Conservation (phyloP, 1,139 yeast species). For the Lodderomyces orthopsilosis region DNA sequence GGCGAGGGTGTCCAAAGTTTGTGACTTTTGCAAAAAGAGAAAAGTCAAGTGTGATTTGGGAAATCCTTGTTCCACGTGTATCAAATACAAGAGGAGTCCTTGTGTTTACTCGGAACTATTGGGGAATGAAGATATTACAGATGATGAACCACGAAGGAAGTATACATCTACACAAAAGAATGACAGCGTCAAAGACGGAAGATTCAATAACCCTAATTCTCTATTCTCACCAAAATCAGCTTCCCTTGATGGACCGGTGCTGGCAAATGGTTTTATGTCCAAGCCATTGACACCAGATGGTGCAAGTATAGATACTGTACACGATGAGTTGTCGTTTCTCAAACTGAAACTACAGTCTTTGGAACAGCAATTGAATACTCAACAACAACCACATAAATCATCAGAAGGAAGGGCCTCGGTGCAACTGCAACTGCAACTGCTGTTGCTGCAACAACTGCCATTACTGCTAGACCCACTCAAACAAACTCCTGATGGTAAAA, state of each 20-base stretch:
- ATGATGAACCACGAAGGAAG: background rate
- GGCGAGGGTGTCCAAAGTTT: slow-evolving; percentile 35
- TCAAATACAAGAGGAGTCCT: slow-evolving; percentile 29
- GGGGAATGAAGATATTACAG: background rate
- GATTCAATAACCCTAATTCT: background rate
- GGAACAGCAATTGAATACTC: slow-evolving; percentile 8
- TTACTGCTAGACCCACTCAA: background rate
- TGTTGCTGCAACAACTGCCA: background rate
- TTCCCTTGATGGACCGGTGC: background rate
- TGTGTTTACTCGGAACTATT: slow-evolving; percentile 20
- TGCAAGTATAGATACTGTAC: slow-evolving; percentile 9
- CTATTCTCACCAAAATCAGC: background rate
- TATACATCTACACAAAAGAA: background rate
- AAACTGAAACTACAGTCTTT: slow-evolving; percentile 17
- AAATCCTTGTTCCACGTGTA: slow-evolving; percentile 41
- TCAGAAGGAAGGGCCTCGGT: background rate
- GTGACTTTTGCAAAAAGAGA: slow-evolving; percentile 40
- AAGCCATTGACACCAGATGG: slow-evolving; percentile 1
- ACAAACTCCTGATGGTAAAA: background rate
- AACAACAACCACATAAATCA: background rate
- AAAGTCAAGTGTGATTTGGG: slow-evolving; percentile 45
- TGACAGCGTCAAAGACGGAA: background rate
- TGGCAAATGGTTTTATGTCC: background rate
- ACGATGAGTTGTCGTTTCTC: slow-evolving; percentile 18
- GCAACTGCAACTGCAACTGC: background rate